Evolutionary conservation across 306 rosid genomes (phyloP), one percentile per base, ranked within the genome.

Genomic region (Begonia masoniana): DNA sequence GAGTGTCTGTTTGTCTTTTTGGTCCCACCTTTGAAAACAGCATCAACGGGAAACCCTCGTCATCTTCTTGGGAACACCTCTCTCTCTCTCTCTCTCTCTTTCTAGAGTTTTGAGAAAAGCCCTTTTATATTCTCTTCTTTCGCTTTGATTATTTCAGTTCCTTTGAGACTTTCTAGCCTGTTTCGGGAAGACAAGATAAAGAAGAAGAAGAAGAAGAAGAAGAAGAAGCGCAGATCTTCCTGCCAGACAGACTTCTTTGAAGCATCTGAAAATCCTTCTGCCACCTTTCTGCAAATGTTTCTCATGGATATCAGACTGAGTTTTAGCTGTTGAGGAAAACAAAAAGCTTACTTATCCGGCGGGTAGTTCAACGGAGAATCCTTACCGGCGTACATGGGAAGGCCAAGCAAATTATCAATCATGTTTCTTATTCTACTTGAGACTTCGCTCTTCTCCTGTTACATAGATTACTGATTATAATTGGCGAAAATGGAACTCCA

Each of bases 351-450:
- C 7, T 43, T 24, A 2, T 16, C 56, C 36, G 56, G 56, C 8
- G 36, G 12, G 26, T 11, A 52, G 16, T 52, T 52, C 41, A 26
- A 41, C 56, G 56, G 56, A 19, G 3, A 52, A 51, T 15, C 35
- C 12, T 51, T 21, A 51, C 11, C 64, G 64, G 64, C 64, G 64
- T 60, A 60, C 64, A 60, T 50, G 64, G 64, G 56, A 60, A 60
- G 36, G 56, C 64, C 64, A 60, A 56, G 64, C 64, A 60, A 17
- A 39, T 50, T 60, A 17, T 31, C 39, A 31, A 31, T 31, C 39
- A 31, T 31, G 9, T 31, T 23, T 57, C 2, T 47, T 9, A 24
- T 13, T 58, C 24, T 12, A 0, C n/a, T 17, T 17, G 19, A 17
- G 19, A 17, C 19, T 17, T 17, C 1, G 19, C 1, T 17, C 19